Percentiles rank a stretch among this genome's conserved stretches.
phyloP scores from a whole-genome alignment of 1,284 basidiomycete genomes.

The Ustilago tritici region DNA sequence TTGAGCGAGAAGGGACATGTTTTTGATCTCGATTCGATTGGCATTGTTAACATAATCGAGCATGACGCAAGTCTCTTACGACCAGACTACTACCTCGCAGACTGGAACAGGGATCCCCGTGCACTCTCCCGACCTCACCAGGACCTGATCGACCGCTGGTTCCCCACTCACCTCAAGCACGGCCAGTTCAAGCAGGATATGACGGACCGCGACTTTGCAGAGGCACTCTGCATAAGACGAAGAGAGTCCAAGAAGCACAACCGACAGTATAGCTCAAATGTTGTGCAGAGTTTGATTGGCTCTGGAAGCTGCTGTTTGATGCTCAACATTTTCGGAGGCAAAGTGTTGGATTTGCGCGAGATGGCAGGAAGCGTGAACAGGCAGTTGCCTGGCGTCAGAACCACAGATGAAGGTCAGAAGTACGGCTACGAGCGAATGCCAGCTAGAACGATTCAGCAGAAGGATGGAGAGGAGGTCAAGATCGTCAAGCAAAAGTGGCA shows the following conservation, averaged over 20 bases:
- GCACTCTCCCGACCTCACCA: constrained; percentile 45
- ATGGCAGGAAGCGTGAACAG: constrained; percentile 35
- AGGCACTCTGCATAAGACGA: constrained; percentile 31
- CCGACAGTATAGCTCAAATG: constrained; percentile 34
- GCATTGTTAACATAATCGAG: constrained; percentile 39
- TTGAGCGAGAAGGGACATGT: constrained; percentile 29
- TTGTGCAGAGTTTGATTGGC: constrained; percentile 38
- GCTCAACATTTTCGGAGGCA: constrained; percentile 44
- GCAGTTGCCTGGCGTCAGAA: constrained; percentile 28
- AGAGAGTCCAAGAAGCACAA: constrained; percentile 30
- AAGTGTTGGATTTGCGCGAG: constrained; percentile 37
- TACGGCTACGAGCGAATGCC: constrained; percentile 48
- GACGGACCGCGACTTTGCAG: constrained; percentile 36
- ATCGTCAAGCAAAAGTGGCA: constrained; percentile 37
- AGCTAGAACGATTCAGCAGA: constrained; percentile 24
- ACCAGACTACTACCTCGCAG: constrained; percentile 36
- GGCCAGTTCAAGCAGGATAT: constrained; percentile 25
- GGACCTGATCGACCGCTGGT: constrained; percentile 48
- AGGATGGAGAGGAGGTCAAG: constrained; percentile 14
- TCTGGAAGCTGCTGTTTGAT: constrained; percentile 48
- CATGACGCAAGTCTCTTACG: constrained; percentile 44
- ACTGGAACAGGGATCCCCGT: constrained; percentile 24
- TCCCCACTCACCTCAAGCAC: constrained; percentile 37
- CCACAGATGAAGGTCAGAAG: constrained; percentile 16
- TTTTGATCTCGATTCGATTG: constrained; percentile 33